Conservation (phyloP, 805 yeast species). For the Candida taoyuanica region DNA sequence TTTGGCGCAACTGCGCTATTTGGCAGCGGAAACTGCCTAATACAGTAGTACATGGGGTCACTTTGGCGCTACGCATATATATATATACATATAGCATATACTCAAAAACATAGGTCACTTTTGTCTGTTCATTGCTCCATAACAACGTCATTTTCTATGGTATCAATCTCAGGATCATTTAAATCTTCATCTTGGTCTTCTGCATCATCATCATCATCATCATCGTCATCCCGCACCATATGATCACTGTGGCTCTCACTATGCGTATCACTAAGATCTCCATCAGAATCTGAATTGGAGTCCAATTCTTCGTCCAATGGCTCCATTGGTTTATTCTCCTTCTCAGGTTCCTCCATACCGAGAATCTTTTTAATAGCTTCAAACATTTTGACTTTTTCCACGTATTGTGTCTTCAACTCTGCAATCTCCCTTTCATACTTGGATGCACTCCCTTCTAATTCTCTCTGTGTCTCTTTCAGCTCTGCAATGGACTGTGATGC, state of each 20-base stretch:
- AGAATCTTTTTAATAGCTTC: constrained; percentile 13
- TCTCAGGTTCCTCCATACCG: constrained; percentile 11
- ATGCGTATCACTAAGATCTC: not conserved
- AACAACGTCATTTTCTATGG: no score
- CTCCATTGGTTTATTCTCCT: constrained; percentile 1
- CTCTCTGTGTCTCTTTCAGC: constrained; percentile 1
- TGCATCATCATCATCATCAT: not conserved
- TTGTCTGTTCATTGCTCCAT: no score
- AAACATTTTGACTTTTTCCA: constrained; percentile 13
- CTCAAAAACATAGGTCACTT: no score
- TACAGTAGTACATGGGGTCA: no score
- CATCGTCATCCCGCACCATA: not conserved
- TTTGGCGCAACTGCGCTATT: no score
- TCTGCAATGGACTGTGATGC: not conserved
- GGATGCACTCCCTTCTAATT: constrained; percentile 1
- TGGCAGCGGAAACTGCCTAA: no score
- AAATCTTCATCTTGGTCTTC: no score
- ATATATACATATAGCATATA: no score
- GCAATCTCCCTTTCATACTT: constrained; percentile 11
- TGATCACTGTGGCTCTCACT: not conserved
- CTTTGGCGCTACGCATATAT: no score
- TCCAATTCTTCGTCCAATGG: constrained; percentile 6
- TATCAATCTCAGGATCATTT: no score
- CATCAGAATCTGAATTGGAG: not conserved
- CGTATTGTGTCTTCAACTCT: constrained; percentile 7